A percentile compares a stretch with the other conserved stretches of the same genome.
Conservation (phyloP, 2,329 filamentous ascomycete genomes). For the Colletotrichum cordylinicola region DNA sequence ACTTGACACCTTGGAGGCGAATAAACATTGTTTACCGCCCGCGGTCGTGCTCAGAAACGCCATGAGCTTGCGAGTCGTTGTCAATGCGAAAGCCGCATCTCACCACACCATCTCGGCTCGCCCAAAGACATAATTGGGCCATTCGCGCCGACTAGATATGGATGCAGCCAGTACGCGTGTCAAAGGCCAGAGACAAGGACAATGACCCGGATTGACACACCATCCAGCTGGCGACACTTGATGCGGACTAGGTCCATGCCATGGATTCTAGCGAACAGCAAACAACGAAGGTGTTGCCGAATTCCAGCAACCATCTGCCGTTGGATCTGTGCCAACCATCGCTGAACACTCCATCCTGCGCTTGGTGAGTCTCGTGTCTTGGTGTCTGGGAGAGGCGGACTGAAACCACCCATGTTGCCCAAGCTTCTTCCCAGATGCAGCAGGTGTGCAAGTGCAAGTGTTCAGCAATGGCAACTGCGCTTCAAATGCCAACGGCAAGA, state of each 20-base stretch:
- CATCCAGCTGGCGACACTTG: neutral
- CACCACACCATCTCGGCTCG: conserved; percentile 3
- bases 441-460: neutral
- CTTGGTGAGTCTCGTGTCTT: neutral
- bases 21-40: neutral
- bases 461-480: neutral
- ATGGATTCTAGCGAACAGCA: neutral
- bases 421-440: conserved; percentile 17
- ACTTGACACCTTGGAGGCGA: neutral
- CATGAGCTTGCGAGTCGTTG: conserved; percentile 12
- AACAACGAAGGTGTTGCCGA: neutral
- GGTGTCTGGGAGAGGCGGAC: conserved; percentile 1
- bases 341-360: neutral
- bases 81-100: conserved; percentile 9
- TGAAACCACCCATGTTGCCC: conserved; percentile 12
- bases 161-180: conserved; percentile 13
- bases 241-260: neutral
- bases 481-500: neutral
- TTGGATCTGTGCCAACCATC: neutral
- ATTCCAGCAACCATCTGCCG: neutral
- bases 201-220: neutral
- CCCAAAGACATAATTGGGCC: neutral
- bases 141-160: neutral
- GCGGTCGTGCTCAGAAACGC: neutral
- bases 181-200: neutral